These are phyloP conservation scores for Neofusicoccum parvum DNA, from an alignment of 2,329 filamentous ascomycete species.

Conservation along the genomic window DNA sequence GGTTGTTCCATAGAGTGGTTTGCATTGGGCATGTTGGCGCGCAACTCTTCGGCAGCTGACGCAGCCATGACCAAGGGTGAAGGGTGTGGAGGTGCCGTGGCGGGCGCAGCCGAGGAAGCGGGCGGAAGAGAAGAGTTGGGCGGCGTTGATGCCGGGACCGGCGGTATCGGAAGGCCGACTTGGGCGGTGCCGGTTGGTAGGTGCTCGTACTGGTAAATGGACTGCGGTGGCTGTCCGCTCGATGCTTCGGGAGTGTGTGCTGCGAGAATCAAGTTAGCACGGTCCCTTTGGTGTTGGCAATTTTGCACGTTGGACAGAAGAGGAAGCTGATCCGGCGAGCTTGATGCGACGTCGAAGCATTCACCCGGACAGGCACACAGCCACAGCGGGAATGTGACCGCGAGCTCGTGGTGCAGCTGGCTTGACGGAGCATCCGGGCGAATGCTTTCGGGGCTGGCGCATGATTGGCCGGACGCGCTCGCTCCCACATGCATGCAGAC, in stretches of 20 bases:
- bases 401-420: background rate
- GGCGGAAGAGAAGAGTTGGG: constrained; percentile 15
- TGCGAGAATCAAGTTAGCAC: constrained; percentile 2
- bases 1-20: constrained; percentile 37
- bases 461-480: constrained; percentile 13
- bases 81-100: constrained; percentile 37
- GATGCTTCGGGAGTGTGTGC: constrained; percentile 1
- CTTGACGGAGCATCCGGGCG: background rate
- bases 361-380: background rate
- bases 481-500: background rate
- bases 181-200: constrained; percentile 40
- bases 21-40: constrained; percentile 35
- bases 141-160: constrained; percentile 3
- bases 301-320: background rate
- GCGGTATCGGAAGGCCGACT: constrained; percentile 5
- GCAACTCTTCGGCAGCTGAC: constrained; percentile 43
- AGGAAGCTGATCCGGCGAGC: background rate
- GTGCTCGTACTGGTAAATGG: constrained; percentile 43
- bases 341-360: background rate
- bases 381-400: background rate
- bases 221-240: constrained; percentile 20
- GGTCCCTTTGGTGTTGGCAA: background rate
- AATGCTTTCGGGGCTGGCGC: background rate
- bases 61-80: constrained; percentile 43
- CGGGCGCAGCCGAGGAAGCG: constrained; percentile 29